These are phyloP conservation scores for Flaveria ramosissima DNA, from an alignment of 129 eudicot genomes.

Conservation along the genomic window DNA sequence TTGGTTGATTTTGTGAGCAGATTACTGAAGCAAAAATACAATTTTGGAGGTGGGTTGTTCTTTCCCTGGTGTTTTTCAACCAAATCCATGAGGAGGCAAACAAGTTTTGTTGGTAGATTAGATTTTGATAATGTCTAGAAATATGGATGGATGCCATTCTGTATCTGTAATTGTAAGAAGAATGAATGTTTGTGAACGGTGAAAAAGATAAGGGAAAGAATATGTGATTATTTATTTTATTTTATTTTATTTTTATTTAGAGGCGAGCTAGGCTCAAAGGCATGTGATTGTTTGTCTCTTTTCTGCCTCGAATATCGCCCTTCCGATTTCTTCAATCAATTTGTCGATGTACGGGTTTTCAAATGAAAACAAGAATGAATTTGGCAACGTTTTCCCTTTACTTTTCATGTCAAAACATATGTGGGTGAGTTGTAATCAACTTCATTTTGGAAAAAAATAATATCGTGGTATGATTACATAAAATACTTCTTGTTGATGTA, in stretches of 20 bases:
- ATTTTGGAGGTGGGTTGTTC: conserved; percentile 44
- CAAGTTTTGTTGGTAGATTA: conserved; percentile 16
- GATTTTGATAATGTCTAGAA: conserved; percentile 3
- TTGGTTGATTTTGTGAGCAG: conserved; percentile 43
- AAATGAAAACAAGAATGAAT: neutral
- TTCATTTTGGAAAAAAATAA: too few species aligned
- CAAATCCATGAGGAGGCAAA: conserved; percentile 33
- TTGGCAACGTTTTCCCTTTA: neutral
- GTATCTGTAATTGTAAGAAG: conserved; percentile 9
- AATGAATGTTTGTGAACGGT: conserved; percentile 47
- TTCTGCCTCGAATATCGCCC: conserved; percentile 36
- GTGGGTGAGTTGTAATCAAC: neutral
- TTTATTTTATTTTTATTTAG: conserved; percentile 5
- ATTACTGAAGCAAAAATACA: conserved; percentile 44
- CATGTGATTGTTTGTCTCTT: conserved; percentile 59
- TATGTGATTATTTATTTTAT: conserved; percentile 2
- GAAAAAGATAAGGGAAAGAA: conserved; percentile 39
- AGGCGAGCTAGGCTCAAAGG: neutral
- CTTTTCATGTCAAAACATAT: neutral
- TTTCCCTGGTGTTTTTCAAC: too few species aligned
- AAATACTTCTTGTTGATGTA: too few species aligned
- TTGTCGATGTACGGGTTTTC: conserved; percentile 34
- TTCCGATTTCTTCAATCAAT: conserved; percentile 38
- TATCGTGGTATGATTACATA: too few species aligned
- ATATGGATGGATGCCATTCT: neutral